Conservation (phyloP, 1,284 basidiomycete species). For the Cutaneotrichosporon cutaneum region DNA sequence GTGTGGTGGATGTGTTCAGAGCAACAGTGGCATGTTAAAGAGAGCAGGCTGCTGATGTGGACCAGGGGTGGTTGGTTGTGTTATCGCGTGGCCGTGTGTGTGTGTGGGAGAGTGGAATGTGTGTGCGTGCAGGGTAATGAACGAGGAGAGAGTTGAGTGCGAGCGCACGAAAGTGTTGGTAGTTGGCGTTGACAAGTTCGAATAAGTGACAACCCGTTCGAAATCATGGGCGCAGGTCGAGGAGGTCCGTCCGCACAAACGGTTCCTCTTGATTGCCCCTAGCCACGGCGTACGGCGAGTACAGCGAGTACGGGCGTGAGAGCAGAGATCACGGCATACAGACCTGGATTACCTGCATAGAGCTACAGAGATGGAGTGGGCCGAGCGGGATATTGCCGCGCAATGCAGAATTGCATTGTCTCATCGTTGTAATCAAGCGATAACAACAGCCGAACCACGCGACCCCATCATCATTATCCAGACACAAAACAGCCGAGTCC, state of each 20-base stretch:
- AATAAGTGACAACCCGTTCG: not conserved
- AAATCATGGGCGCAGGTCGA: not conserved
- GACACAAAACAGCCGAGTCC: not conserved
- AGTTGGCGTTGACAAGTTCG: not conserved
- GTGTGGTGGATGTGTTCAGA: not conserved
- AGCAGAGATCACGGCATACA: too few species aligned
- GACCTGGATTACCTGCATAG: too few species aligned
- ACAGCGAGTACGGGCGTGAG: too few species aligned
- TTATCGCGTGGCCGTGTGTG: too few species aligned
- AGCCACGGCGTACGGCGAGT: too few species aligned
- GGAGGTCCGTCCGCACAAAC: not conserved
- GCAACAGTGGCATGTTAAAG: not conserved
- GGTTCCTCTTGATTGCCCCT: too few species aligned
- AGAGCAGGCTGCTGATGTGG: too few species aligned
- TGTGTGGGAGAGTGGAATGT: too few species aligned
- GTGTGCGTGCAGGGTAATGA: too few species aligned
- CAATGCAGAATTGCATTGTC: not conserved
- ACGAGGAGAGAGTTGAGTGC: not conserved
- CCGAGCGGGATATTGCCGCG: too few species aligned
- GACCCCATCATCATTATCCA: not conserved
- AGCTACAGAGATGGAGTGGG: too few species aligned
- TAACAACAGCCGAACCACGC: slow-evolving; percentile 6
- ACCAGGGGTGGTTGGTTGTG: too few species aligned
- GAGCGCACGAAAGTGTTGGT: not conserved
- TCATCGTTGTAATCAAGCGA: not conserved